Conservation (phyloP, 306 rosid genomes). For the Geum urbanum region DNA sequence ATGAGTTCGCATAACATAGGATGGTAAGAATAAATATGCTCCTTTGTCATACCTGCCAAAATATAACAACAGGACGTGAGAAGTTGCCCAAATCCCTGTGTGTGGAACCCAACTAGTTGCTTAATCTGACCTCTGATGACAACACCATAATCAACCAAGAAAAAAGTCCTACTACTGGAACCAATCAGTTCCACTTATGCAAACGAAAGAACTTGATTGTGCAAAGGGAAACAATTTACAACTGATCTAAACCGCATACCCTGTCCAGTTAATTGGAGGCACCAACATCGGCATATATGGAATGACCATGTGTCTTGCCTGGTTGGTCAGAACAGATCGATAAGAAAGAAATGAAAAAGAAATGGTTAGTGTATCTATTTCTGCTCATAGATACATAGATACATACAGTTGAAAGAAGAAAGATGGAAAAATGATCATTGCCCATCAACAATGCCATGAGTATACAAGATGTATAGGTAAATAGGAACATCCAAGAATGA, state of each 20-base stretch:
- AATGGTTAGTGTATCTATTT: constrained; percentile 18
- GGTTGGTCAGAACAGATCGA: constrained; percentile 28
- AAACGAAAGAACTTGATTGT: not conserved
- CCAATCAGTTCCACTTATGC: not conserved
- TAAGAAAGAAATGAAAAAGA: not conserved
- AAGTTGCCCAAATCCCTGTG: constrained; percentile 5
- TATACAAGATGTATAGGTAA: not conserved
- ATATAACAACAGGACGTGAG: constrained; percentile 18
- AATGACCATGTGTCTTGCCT: constrained; percentile 98
- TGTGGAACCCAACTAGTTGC: not conserved
- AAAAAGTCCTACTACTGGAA: not conserved
- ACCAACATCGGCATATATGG: constrained; percentile 99
- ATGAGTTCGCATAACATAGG: constrained; percentile 86
- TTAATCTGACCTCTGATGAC: not conserved
- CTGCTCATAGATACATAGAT: constrained; percentile 19
- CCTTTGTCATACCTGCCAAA: constrained; percentile 77
- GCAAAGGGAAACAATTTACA: not conserved
- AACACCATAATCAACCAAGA: not conserved
- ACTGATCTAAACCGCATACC: constrained; percentile 43
- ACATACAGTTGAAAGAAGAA: not conserved
- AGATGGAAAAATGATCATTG: not conserved
- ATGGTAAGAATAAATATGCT: constrained; percentile 85
- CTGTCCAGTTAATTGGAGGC: constrained; percentile 81
- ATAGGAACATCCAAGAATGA: not conserved
- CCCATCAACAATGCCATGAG: not conserved